phyloP scores from a whole-genome alignment of 1,139 yeast genomes.

The Saccharomyces hybrid region DNA sequence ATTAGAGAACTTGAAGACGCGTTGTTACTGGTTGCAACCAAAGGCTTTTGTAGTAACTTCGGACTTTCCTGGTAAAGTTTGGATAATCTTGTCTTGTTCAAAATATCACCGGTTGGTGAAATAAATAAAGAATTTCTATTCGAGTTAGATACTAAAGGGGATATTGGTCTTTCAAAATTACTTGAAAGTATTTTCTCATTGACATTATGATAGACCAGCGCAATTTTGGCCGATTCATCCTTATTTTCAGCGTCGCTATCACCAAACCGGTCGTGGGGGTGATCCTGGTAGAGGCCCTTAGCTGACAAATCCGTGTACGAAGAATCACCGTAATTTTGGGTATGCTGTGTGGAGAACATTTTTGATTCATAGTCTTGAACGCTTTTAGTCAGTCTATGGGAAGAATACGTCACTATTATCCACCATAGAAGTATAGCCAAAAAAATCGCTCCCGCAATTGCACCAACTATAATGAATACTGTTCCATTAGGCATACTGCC shows the following conservation, averaged over 20 bases:
- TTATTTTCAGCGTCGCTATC: not conserved
- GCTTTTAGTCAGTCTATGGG: slow-evolving; percentile 16
- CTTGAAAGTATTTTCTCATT: not conserved
- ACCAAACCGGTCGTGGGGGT: not conserved
- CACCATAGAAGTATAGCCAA: slow-evolving; percentile 14
- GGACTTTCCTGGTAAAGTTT: not conserved
- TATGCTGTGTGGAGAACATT: slow-evolving; percentile 1
- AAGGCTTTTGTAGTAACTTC: not conserved
- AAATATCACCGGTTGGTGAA: slow-evolving; percentile 71
- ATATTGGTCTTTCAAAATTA: not conserved
- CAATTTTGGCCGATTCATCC: not conserved
- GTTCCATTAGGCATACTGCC: slow-evolving; percentile 54
- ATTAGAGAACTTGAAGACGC: not conserved
- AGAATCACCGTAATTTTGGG: not conserved
- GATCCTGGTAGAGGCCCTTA: not conserved
- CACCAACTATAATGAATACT: slow-evolving; percentile 71
- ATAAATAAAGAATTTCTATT: slow-evolving; percentile 46
- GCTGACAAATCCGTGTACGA: not conserved
- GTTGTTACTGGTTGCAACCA: not conserved
- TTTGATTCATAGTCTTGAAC: slow-evolving; percentile 1
- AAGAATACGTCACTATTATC: slow-evolving; percentile 17
- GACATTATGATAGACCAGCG: not conserved
- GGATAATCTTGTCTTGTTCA: not conserved
- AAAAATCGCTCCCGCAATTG: slow-evolving; percentile 45
- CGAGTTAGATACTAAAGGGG: not conserved